Percentiles rank a stretch among this genome's conserved stretches.
These are phyloP conservation scores for Pythium utonaiense DNA, from an alignment of 352 stramenopile species.

Conservation along the genomic window DNA sequence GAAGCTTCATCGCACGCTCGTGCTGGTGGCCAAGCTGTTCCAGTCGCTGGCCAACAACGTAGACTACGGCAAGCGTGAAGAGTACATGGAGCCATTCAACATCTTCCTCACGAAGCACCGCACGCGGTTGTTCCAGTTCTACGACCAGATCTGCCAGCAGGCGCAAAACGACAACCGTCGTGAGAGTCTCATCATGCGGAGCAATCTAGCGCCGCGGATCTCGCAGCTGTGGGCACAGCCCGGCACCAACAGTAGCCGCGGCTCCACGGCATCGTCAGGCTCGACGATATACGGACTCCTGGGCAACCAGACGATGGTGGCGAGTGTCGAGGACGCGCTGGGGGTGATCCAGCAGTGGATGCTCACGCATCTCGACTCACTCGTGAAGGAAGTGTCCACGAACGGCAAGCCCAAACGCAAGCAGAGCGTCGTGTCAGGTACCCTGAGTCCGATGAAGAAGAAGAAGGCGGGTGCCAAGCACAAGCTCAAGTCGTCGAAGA, in stretches of 20 bases:
- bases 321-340: conserved; percentile 33
- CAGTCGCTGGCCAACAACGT: conserved; percentile 80
- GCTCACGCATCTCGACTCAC: conserved; percentile 34
- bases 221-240: conserved; percentile 52
- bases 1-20: conserved; percentile 57
- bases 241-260: not conserved
- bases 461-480: conserved; percentile 30
- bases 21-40: conserved; percentile 78
- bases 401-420: conserved; percentile 53
- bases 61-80: conserved; percentile 59
- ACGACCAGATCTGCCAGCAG: conserved; percentile 74
- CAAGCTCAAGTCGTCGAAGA: conserved; percentile 59
- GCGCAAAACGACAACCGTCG: conserved; percentile 54
- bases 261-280: not conserved
- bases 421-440: conserved; percentile 16
- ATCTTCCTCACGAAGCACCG: conserved; percentile 60
- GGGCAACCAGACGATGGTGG: conserved; percentile 13
- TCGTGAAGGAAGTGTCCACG: conserved; percentile 46
- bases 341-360: conserved; percentile 57
- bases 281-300: conserved; percentile 10
- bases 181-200: conserved; percentile 56
- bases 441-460: conserved; percentile 20
- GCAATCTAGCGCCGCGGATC: conserved; percentile 55
- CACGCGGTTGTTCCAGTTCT: conserved; percentile 56
- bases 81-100: conserved; percentile 82